Evolutionary conservation across 2,329 filamentous ascomycete genomes (phyloP).

Genomic region (Ilyonectria mors-panacis): DNA sequence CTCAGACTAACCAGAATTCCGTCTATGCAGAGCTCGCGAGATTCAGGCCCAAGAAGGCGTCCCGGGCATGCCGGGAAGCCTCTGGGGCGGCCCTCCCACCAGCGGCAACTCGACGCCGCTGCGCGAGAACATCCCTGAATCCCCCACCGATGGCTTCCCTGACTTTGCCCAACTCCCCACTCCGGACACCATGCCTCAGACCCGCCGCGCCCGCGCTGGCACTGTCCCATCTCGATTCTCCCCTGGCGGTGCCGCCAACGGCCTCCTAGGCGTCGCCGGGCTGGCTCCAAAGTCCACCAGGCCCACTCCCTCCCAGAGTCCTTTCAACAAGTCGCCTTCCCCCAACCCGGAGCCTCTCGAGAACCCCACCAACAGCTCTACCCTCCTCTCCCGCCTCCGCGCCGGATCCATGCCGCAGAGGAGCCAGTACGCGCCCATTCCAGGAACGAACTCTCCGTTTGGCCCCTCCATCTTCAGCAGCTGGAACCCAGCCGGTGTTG

Average conservation of each 20-base stretch:
- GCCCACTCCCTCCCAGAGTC: constrained; percentile 88
- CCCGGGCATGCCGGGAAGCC: constrained; percentile 74
- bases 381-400: constrained; percentile 86
- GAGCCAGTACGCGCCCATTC: constrained; percentile 74
- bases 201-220: constrained; percentile 88
- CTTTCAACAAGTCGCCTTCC: constrained; percentile 79
- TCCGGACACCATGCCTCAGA: constrained; percentile 75
- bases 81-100: constrained; percentile 96
- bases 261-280: constrained; percentile 69
- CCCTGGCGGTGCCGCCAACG: constrained; percentile 77
- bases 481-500: constrained; percentile 78
- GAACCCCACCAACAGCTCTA: constrained; percentile 72
- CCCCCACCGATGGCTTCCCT: constrained; percentile 94
- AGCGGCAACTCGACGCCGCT: constrained; percentile 97
- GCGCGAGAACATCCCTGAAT: constrained; percentile 97
- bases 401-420: constrained; percentile 96
- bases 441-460: constrained; percentile 77
- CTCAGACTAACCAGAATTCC: constrained; percentile 32
- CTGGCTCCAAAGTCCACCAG: constrained; percentile 84
- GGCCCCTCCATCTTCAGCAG: constrained; percentile 92
- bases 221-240: constrained; percentile 97
- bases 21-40: constrained; percentile 83
- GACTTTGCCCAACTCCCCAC: constrained; percentile 84
- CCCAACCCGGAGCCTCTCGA: constrained; percentile 67
- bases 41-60: constrained; percentile 97